These are phyloP conservation scores for Anisodus tanguticus DNA, from an alignment of 257 asterid species.

Conservation along the genomic window DNA sequence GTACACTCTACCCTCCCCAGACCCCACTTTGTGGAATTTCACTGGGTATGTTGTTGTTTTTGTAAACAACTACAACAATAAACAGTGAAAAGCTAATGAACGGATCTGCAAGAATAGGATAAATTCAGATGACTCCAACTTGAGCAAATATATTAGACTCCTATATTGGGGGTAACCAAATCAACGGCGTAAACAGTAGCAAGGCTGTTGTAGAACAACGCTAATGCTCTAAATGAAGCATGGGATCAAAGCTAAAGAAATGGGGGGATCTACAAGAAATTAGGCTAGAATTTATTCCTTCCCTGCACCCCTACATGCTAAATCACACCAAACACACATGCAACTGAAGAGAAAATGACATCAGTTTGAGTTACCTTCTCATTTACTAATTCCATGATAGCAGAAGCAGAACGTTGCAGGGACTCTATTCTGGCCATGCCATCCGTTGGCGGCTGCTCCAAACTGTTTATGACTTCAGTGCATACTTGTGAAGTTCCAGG, in stretches of 20 bases:
- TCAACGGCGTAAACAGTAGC: slow-evolving; percentile 23
- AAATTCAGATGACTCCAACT: not conserved
- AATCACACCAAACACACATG: too few relatives aligned
- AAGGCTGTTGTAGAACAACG: not conserved
- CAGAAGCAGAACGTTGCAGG: slow-evolving; percentile 65
- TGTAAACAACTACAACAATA: slow-evolving; percentile 10
- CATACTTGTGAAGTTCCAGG: slow-evolving; percentile 72
- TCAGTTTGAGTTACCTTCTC: slow-evolving; percentile 62
- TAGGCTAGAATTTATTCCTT: too few relatives aligned
- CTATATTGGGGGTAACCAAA: not conserved
- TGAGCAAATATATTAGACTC: slow-evolving; percentile 14
- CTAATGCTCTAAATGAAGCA: slow-evolving; percentile 11
- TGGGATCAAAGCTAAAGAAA: slow-evolving; percentile 4
- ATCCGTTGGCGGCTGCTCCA: slow-evolving; percentile 71
- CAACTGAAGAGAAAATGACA: slow-evolving; percentile 19
- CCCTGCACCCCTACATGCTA: too few relatives aligned
- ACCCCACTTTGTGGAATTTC: too few relatives aligned
- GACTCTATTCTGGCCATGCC: slow-evolving; percentile 74
- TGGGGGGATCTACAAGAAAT: not conserved
- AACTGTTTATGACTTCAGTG: slow-evolving; percentile 46
- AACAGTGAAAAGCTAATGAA: not conserved
- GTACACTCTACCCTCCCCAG: too few relatives aligned
- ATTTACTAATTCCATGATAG: slow-evolving; percentile 68
- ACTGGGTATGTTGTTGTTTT: too few relatives aligned
- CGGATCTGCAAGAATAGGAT: not conserved